These are phyloP conservation scores for Acanthamoeba healyi DNA, from an alignment of 208 protist genomes.

Conservation along the genomic window DNA sequence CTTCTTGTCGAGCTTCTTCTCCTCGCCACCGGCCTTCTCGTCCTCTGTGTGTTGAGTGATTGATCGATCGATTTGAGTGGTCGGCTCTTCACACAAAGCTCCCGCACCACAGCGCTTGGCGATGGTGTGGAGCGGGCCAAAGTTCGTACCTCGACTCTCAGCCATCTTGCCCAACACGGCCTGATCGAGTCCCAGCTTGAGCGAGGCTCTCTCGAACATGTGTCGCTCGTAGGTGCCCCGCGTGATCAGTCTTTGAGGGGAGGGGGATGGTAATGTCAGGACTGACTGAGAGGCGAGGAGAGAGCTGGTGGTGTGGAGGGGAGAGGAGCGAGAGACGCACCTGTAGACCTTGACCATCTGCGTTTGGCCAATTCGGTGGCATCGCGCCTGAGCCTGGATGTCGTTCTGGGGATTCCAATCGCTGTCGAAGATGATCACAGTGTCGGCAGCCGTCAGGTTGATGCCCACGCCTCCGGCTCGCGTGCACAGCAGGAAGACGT, in stretches of 20 bases:
- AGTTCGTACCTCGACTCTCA: not conserved
- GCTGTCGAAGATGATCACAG: constrained; percentile 92
- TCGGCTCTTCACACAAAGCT: too few relatives aligned
- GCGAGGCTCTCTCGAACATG: constrained; percentile 93
- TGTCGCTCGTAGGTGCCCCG: constrained; percentile 92
- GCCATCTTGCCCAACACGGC: constrained; percentile 82
- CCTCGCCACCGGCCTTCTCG: not conserved
- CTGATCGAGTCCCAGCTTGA: constrained; percentile 92
- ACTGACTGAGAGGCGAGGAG: too few relatives aligned
- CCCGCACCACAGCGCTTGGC: too few relatives aligned
- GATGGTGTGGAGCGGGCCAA: too few relatives aligned
- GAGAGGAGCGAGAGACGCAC: not conserved
- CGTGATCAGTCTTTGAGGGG: constrained; percentile 92
- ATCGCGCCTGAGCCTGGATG: constrained; percentile 86
- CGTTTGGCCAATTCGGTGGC: constrained; percentile 90
- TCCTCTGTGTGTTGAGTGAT: constrained; percentile 26
- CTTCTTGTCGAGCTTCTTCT: constrained; percentile 78
- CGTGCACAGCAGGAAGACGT: constrained; percentile 91
- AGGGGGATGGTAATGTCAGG: too few relatives aligned
- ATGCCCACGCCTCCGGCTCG: constrained; percentile 91
- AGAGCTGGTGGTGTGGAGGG: too few relatives aligned
- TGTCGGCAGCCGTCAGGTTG: constrained; percentile 91
- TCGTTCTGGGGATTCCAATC: constrained; percentile 91
- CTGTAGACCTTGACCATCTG: constrained; percentile 87
- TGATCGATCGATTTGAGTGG: not conserved